A percentile compares a stretch with the other conserved stretches of the same genome.
phyloP scores from a whole-genome alignment of 345 rosid genomes.

The Moricandia moricandioides region DNA sequence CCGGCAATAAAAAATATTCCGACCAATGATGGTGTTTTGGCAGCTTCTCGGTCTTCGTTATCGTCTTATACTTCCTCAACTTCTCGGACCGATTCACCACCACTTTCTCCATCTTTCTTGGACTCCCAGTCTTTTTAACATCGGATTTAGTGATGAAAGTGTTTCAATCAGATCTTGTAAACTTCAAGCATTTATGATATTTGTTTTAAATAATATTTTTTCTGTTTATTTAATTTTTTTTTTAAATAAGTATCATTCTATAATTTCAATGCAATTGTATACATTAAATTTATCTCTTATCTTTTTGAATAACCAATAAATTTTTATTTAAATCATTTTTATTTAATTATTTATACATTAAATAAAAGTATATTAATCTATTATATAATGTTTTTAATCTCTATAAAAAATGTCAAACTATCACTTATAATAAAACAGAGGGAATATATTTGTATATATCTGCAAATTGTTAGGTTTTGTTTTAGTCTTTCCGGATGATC shows the following conservation, averaged over 20 bases:
- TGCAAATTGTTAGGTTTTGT: not conserved
- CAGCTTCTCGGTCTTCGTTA: slow-evolving; percentile 24
- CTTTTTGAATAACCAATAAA: no score
- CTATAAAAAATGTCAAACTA: no score
- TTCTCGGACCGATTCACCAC: slow-evolving; percentile 39
- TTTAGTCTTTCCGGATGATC: not conserved
- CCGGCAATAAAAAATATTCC: slow-evolving; percentile 48
- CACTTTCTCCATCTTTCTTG: slow-evolving; percentile 51
- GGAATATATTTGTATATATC: not conserved
- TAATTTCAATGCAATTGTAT: no score
- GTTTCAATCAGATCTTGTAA: not conserved
- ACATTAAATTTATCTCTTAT: no score
- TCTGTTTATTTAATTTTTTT: no score
- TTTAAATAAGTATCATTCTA: no score
- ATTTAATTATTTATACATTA: no score
- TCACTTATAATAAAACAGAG: no score
- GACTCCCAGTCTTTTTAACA: slow-evolving; percentile 31
- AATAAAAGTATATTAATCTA: no score
- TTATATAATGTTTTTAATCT: no score
- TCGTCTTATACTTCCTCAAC: slow-evolving; percentile 34
- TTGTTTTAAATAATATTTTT: not conserved
- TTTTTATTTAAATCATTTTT: no score
- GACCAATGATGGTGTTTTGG: not conserved
- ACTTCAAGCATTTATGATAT: not conserved
- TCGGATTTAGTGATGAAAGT: slow-evolving; percentile 6